Conservation (phyloP, 148 eudicot genomes). For the Silene latifolia region DNA sequence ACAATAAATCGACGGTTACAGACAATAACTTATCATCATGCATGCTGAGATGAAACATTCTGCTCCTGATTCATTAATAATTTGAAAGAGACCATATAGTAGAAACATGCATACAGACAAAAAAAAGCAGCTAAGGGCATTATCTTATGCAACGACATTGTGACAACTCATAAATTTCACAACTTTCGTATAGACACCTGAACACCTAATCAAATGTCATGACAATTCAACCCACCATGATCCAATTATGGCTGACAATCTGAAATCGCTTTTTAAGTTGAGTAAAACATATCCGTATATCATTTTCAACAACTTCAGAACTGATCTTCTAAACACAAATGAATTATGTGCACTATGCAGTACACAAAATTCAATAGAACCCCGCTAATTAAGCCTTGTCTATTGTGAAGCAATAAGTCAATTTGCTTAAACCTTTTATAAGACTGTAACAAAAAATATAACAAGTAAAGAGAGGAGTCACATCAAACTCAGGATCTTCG, state of each 20-base stretch:
- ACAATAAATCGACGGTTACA: too few relatives aligned
- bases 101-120: not conserved
- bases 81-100: not conserved
- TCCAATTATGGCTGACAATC: not conserved
- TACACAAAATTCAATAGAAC: not conserved
- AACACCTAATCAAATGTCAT: not conserved
- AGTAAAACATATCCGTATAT: not conserved
- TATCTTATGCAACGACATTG: too few relatives aligned
- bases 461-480: not conserved
- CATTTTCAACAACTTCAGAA: not conserved
- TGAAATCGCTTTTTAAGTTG: not conserved
- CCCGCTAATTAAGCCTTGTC: not conserved
- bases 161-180: too few relatives aligned
- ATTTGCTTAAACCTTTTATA: not conserved
- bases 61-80: not conserved
- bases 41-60: not conserved
- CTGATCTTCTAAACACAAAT: not conserved
- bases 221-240: constrained; percentile 1
- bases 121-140: not conserved
- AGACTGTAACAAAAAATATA: not conserved
- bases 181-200: too few relatives aligned
- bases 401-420: too few relatives aligned
- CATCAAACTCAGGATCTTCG: too few relatives aligned
- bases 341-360: not conserved
- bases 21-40: not conserved